Base-by-base conservation (phyloP, 139 green algal species). In the Chlorokybus atmophyticus region DNA sequence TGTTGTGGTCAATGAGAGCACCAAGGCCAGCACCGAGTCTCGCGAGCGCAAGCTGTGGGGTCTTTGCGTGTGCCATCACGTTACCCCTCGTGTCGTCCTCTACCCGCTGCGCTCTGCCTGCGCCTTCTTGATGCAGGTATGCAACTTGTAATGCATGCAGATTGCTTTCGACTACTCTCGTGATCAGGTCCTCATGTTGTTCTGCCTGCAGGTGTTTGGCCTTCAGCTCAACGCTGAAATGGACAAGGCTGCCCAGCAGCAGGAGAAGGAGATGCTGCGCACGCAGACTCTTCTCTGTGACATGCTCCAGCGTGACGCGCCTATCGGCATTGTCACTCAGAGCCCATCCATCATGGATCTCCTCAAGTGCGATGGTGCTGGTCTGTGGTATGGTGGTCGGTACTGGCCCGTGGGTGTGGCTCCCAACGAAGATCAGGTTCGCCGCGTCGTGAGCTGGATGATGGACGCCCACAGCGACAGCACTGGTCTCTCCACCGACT, bases 191-290 rank as follows among this genome's bases (percentile, higher is more conserved):
- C n/a, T n/a, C n/a, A n/a, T n/a, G n/a, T n/a, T 61, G 6, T 41
- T 29, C 51, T 28, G 50, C 40, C 41, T 5, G 48, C 29, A 66
- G 42, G 63, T 71, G 49, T 71, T 71, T 21, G 57, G 63, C 0
- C 57, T 71, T 1, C 63, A 71, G 42, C 40, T 71, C 28, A 71
- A 71, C 63, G 64, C 64, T 44, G 63, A 71, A 50, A 55, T 71
- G 27, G 63, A 71, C 42, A 55, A 61, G 3, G 57, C 63, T 0
- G 57, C 57, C 3, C 63, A 71, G 63, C 44, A 66, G 23, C 56
- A 56, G 6, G 63, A 71, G 55, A 71, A 71, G 57, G 51, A 71
- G 32, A 68, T 71, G 21, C 57, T 71, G 2, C 56, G 63, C 56
- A 71, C 63, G 32, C 35, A 44, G 63, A 68, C 63, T 4, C 57